Conservation (phyloP, 2,329 filamentous ascomycete species). For the Xylaria sp. region DNA sequence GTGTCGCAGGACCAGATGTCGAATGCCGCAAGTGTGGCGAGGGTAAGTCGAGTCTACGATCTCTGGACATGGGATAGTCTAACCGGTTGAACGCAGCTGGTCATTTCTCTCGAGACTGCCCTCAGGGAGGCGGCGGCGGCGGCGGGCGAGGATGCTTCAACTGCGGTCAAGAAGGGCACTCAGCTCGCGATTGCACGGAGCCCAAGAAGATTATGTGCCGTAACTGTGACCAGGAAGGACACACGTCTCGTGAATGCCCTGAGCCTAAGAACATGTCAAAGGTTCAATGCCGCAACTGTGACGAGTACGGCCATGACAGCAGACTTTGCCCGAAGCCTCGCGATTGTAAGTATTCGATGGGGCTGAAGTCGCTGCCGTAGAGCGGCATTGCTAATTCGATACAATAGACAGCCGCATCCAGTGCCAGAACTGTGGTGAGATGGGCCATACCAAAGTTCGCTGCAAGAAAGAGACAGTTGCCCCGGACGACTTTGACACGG, state of each 20-base stretch:
- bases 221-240: slow-evolving; percentile 69
- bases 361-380: not conserved
- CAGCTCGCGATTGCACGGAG: slow-evolving; percentile 62
- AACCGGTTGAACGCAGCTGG: slow-evolving; percentile 57
- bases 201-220: slow-evolving; percentile 65
- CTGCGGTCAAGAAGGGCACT: slow-evolving; percentile 72
- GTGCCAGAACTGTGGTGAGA: slow-evolving; percentile 67
- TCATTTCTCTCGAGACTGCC: slow-evolving; percentile 73
- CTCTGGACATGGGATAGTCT: slow-evolving; percentile 18
- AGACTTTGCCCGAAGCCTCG: slow-evolving; percentile 66
- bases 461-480: slow-evolving; percentile 49
- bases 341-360: slow-evolving; percentile 57
- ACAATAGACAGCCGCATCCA: slow-evolving; percentile 62
- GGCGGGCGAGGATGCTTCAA: slow-evolving; percentile 66
- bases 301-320: slow-evolving; percentile 60
- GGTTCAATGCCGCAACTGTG: slow-evolving; percentile 63
- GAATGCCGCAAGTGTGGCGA: slow-evolving; percentile 74
- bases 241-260: slow-evolving; percentile 71
- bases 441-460: slow-evolving; percentile 56
- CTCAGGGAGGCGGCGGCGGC: slow-evolving; percentile 65
- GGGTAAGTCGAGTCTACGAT: slow-evolving; percentile 57
- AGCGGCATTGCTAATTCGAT: slow-evolving; percentile 40
- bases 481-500: slow-evolving; percentile 30
- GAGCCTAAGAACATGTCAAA: slow-evolving; percentile 56
- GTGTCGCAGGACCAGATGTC: slow-evolving; percentile 67